These are phyloP conservation scores for Myxozyma neotropica DNA, from an alignment of 805 yeast species.

Conservation along the genomic window DNA sequence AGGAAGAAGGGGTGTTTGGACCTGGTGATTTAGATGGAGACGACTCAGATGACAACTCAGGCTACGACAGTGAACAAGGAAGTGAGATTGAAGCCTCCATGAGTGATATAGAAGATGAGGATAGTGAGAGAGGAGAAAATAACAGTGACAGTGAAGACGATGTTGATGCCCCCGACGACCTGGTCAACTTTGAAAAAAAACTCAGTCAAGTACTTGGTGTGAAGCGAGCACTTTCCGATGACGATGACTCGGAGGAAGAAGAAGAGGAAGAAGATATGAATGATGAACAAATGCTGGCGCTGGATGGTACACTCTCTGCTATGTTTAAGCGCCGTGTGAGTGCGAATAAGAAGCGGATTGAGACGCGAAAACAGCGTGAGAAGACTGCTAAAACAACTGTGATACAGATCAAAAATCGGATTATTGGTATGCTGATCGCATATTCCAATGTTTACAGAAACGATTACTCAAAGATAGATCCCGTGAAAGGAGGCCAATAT, in stretches of 20 bases:
- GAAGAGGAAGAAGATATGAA: slow-evolving; percentile 25
- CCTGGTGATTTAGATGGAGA: slow-evolving; percentile 15
- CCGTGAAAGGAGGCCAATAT: neutral
- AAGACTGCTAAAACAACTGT: slow-evolving; percentile 6
- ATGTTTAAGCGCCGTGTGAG: slow-evolving; percentile 25
- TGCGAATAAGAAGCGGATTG: slow-evolving; percentile 8
- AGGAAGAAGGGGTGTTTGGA: slow-evolving; percentile 16
- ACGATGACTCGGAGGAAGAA: slow-evolving; percentile 4
- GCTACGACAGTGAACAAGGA: neutral
- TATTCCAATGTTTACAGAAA: neutral
- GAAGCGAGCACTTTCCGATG: slow-evolving; percentile 11
- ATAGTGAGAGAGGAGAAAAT: slow-evolving; percentile 9
- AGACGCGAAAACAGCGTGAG: slow-evolving; percentile 16
- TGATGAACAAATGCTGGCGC: slow-evolving; percentile 33
- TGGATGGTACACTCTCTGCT: slow-evolving; percentile 20
- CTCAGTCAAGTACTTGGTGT: slow-evolving; percentile 26
- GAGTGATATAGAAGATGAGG: slow-evolving; percentile 7
- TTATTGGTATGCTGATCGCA: neutral
- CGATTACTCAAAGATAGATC: neutral
- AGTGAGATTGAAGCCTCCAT: neutral
- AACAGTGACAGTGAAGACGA: slow-evolving; percentile 6
- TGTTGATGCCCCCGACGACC: slow-evolving; percentile 8
- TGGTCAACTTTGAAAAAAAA: slow-evolving; percentile 17
- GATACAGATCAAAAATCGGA: slow-evolving; percentile 6
- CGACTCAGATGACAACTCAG: slow-evolving; percentile 7